Evolutionary conservation across 495 filamentous ascomycete genomes (phyloP).

Genomic region (Xylaria cubensis): DNA sequence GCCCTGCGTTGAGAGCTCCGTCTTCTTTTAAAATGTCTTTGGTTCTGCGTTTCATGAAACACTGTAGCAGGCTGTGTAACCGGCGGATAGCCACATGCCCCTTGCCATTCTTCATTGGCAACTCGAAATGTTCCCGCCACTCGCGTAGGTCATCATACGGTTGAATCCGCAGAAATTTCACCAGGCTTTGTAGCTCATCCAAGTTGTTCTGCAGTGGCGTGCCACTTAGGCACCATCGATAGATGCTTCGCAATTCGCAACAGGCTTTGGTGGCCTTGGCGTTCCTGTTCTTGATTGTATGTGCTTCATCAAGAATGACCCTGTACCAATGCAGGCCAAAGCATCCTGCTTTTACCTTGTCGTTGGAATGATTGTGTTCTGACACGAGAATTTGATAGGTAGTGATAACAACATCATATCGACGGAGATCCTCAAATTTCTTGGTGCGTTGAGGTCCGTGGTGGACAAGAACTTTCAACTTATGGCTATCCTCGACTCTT

Average conservation of each 20-base stretch:
- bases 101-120: conserved; percentile 82
- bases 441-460: conserved; percentile 88
- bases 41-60: conserved; percentile 95
- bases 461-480: conserved; percentile 81
- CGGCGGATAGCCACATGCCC: conserved; percentile 89
- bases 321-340: conserved; percentile 95
- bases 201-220: conserved; percentile 98
- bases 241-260: conserved; percentile 79
- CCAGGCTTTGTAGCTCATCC: conserved; percentile 93
- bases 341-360: conserved; percentile 72
- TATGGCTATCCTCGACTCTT: conserved; percentile 71
- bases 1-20: conserved; percentile 74
- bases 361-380: conserved; percentile 73
- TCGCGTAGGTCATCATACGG: conserved; percentile 81
- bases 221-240: conserved; percentile 94
- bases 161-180: conserved; percentile 90
- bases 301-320: conserved; percentile 93
- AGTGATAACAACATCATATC: conserved; percentile 95
- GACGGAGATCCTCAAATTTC: conserved; percentile 70
- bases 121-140: conserved; percentile 89
- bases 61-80: conserved; percentile 80
- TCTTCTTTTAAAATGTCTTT: conserved; percentile 92
- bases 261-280: conserved; percentile 91
- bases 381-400: conserved; percentile 95
- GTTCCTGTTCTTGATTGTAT: conserved; percentile 97